These are phyloP conservation scores for Penicillium expansum DNA, from an alignment of 2,329 filamentous ascomycete species.

Conservation along the genomic window DNA sequence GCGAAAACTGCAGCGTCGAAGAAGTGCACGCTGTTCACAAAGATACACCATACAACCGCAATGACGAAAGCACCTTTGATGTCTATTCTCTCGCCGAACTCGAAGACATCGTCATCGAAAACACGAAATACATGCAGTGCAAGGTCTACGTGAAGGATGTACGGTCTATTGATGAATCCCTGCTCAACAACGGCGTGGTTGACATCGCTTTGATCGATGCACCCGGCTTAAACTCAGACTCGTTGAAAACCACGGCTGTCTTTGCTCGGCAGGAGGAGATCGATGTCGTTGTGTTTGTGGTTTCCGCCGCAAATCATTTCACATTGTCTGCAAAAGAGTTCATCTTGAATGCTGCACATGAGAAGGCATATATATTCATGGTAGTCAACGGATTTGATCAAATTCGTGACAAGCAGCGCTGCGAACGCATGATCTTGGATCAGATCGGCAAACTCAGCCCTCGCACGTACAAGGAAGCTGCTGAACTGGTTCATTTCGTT, in stretches of 20 bases:
- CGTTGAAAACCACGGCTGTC: conserved; percentile 92
- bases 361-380: conserved; percentile 98
- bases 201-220: conserved; percentile 98
- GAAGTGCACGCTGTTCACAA: conserved; percentile 95
- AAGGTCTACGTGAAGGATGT: conserved; percentile 95
- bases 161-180: conserved; percentile 82
- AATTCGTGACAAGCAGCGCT: conserved; percentile 86
- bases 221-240: conserved; percentile 91
- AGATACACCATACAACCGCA: conserved; percentile 73
- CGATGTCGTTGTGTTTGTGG: conserved; percentile 96
- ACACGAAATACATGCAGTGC: conserved; percentile 85
- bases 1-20: conserved; percentile 85
- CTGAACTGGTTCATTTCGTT: conserved; percentile 94
- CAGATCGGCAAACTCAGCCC: conserved; percentile 87
- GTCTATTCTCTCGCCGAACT: conserved; percentile 75
- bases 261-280: conserved; percentile 98
- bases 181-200: conserved; percentile 95
- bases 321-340: conserved; percentile 98
- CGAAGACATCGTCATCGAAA: conserved; percentile 86
- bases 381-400: conserved; percentile 97
- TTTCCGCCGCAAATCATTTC: conserved; percentile 96
- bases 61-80: conserved; percentile 92
- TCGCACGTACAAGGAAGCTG: conserved; percentile 85
- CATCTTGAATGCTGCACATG: conserved; percentile 88
- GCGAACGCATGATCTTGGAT: conserved; percentile 88